Evolutionary conservation across 1,284 basidiomycete genomes (phyloP).

Genomic region (Puccinia horiana): DNA sequence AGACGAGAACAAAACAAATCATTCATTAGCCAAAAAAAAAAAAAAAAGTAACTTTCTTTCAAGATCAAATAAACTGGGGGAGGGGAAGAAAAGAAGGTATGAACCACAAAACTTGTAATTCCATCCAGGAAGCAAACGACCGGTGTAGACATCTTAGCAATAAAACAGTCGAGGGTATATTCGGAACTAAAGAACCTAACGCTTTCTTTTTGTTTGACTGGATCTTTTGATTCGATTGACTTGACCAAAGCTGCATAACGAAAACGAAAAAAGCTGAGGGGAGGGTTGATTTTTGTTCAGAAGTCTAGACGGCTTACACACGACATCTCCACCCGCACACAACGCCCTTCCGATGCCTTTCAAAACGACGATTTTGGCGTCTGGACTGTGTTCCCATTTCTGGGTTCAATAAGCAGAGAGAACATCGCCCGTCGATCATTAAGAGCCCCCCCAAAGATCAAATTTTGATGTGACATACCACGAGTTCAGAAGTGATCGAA

Average conservation of each 20-base stretch:
- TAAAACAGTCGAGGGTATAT: slow-evolving; percentile 84
- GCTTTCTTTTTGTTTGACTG: slow-evolving; percentile 63
- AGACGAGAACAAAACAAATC: no score
- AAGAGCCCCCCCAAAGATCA: no score
- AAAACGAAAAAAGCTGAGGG: background rate
- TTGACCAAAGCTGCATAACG: slow-evolving; percentile 52
- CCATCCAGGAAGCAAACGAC: slow-evolving; percentile 90
- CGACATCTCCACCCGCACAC: slow-evolving; percentile 93
- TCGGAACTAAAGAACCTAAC: slow-evolving; percentile 87
- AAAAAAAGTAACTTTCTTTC: background rate
- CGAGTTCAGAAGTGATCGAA: slow-evolving; percentile 70
- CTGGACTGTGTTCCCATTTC: slow-evolving; percentile 76
- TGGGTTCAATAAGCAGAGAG: slow-evolving; percentile 60
- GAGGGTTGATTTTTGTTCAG: background rate
- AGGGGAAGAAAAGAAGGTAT: slow-evolving; percentile 50
- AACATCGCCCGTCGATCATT: no score
- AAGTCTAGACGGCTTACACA: slow-evolving; percentile 63
- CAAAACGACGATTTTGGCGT: slow-evolving; percentile 75
- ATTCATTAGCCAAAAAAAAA: background rate
- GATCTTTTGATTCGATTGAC: slow-evolving; percentile 52
- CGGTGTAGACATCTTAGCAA: slow-evolving; percentile 78
- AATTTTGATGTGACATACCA: no score
- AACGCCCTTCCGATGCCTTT: slow-evolving; percentile 78
- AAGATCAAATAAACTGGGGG: background rate
- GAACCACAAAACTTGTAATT: slow-evolving; percentile 71